Evolutionary conservation across 2,329 filamentous ascomycete species (phyloP), one percentile per base, ranked within the genome.

Genomic region (Myotisia sp.): DNA sequence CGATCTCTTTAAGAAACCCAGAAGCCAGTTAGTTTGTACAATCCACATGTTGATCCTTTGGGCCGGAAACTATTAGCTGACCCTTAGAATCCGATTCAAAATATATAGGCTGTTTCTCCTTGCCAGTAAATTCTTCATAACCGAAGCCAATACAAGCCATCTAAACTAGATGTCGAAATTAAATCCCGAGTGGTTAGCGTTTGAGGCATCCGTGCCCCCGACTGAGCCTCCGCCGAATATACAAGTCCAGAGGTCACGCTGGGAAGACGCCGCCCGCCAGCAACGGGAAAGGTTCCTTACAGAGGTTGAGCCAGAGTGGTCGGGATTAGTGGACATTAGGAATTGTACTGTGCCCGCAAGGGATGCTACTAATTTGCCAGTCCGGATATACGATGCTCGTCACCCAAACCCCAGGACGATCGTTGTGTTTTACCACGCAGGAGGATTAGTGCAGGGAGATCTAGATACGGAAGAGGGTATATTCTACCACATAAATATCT

Each of bases 351-450:
- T 35, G 17, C 26, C 21, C 13, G 28, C 27, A 16, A 26, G 37
- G 27, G 26, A 38, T 23, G 26, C 10, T 6, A 18, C 9, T 14
- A 21, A 22, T 7, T 13, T 35, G 18, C 32, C 32, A 30, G 23
- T 38, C 27, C 20, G 37, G 37, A 38, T 38, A 18, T 38, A 35
- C 21, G 32, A 38, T 9, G 26, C 19, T 18, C 14, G 24, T 7
- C 6, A 20, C 14, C 6, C 21, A 13, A 10, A 12, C 18, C 22
- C 27, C 8, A 23, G 18, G 2, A 17, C 32, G 9, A 26, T 31
- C 6, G 32, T 35, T 13, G 18, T 35, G 18, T 35, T 35, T 10
- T 38, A 30, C 26, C 33, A 31, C 28, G 32, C 26, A 3, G 27
- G 36, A 17, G 30, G n/a, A 4, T 18, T 35, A 23, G 12, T 16